phyloP scores from a whole-genome alignment of 78 protist species.

The Tieghemostelium lacteum region DNA sequence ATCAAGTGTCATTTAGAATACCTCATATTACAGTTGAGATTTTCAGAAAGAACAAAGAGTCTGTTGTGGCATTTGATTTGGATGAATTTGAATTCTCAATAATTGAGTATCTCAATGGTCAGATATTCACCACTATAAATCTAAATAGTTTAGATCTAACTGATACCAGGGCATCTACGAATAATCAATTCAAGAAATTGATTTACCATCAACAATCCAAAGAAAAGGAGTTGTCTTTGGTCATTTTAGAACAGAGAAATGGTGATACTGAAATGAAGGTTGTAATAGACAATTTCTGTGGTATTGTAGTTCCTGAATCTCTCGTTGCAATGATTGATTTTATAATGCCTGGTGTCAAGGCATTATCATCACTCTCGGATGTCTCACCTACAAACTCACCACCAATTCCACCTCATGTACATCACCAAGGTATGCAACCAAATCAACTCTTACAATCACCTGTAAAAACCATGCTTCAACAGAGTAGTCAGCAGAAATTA shows the following conservation, averaged over 20 bases:
- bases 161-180: slow-evolving; percentile 43
- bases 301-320: slow-evolving; percentile 56
- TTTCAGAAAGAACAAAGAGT: slow-evolving; percentile 66
- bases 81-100: slow-evolving; percentile 49
- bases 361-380: slow-evolving; percentile 50
- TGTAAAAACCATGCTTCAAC: background rate
- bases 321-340: slow-evolving; percentile 64
- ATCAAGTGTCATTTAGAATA: slow-evolving; percentile 41
- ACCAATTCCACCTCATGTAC: background rate
- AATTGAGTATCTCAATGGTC: slow-evolving; percentile 33
- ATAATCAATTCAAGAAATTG: slow-evolving; percentile 31
- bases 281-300: slow-evolving; percentile 24
- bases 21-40: slow-evolving; percentile 61
- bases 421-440: no score
- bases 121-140: slow-evolving; percentile 20
- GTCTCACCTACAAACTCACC: slow-evolving; percentile 56
- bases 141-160: slow-evolving; percentile 35
- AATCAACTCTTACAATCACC: no score
- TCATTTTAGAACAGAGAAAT: slow-evolving; percentile 39
- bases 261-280: slow-evolving; percentile 47
- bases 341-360: slow-evolving; percentile 60
- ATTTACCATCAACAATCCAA: slow-evolving; percentile 3
- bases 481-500: background rate
- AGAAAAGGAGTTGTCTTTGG: slow-evolving; percentile 29
- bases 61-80: slow-evolving; percentile 57